A percentile compares a stretch with the other conserved stretches of the same genome.
Evolutionary conservation across 192 early-diverging fungal genomes (phyloP).

Genomic region (Thamnidium elegans): DNA sequence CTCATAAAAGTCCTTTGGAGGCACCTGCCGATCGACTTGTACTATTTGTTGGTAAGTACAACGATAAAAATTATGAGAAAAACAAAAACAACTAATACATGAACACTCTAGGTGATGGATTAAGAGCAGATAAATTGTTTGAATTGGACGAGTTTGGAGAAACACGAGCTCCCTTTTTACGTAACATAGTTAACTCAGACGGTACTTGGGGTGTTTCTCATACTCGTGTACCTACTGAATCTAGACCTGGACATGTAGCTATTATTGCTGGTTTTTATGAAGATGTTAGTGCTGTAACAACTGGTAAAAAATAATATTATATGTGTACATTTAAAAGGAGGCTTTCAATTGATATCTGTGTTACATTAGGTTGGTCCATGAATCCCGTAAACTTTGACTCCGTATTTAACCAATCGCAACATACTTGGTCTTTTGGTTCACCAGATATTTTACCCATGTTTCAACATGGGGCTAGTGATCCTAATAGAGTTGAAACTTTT

Average conservation of each 20-base stretch:
- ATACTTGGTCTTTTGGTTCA: conserved; percentile 97
- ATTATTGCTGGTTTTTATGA: conserved; percentile 98
- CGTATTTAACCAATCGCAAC: conserved; percentile 87
- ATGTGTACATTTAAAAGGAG: no score
- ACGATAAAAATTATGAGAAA: neutral
- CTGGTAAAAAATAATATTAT: conserved; percentile 47
- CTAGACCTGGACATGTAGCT: conserved; percentile 95
- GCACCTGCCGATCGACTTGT: conserved; percentile 86
- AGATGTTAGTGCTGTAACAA: conserved; percentile 96
- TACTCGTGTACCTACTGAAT: conserved; percentile 94
- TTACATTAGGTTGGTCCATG: conserved; percentile 81
- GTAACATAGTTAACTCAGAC: conserved; percentile 54
- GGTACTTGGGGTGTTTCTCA: conserved; percentile 83
- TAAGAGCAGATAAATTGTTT: conserved; percentile 90
- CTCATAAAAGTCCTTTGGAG: conserved; percentile 62
- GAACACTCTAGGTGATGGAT: conserved; percentile 73
- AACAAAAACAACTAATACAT: neutral
- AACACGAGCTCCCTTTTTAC: conserved; percentile 57
- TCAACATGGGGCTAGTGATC: conserved; percentile 84
- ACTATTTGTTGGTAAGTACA: conserved; percentile 71
- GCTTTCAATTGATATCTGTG: neutral
- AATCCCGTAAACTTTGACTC: conserved; percentile 98
- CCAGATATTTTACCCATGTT: conserved; percentile 98
- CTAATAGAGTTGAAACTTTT: conserved; percentile 74
- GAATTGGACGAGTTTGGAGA: conserved; percentile 55